Percentiles rank a stretch among this genome's conserved stretches.
Conservation (phyloP, 2,329 filamentous ascomycete genomes). For the Sporothrix globosa region DNA sequence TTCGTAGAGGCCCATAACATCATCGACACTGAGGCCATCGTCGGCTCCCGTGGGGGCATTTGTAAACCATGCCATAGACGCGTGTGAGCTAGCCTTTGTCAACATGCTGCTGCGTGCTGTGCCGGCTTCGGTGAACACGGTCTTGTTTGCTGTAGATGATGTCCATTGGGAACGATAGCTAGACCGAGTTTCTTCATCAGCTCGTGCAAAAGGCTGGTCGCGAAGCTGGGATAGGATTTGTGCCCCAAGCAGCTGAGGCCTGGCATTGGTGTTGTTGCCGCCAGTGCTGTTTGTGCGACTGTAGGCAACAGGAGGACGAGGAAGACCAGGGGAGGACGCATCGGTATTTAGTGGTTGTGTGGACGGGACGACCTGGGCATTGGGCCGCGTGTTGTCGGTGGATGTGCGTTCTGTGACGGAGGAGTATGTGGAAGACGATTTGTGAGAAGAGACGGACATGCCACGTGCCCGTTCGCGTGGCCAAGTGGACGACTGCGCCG, state of each 20-base stretch:
- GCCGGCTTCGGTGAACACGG: constrained; percentile 50
- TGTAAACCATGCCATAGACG: constrained; percentile 55
- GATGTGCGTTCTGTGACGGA: constrained; percentile 49
- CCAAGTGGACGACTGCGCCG: constrained; percentile 43
- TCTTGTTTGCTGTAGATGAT: constrained; percentile 61
- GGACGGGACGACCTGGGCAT: constrained; percentile 38
- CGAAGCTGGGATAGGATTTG: constrained; percentile 26
- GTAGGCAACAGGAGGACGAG: constrained; percentile 42
- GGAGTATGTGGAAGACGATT: constrained; percentile 52
- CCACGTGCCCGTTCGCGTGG: constrained; percentile 48
- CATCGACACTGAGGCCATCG: constrained; percentile 65
- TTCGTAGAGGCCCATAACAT: constrained; percentile 73
- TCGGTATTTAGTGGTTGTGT: constrained; percentile 23
- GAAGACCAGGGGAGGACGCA: constrained; percentile 37
- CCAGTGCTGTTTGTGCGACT: constrained; percentile 46
- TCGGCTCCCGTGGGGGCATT: constrained; percentile 47
- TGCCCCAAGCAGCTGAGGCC: constrained; percentile 32
- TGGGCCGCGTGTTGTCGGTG: constrained; percentile 46
- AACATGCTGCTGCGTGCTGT: constrained; percentile 82
- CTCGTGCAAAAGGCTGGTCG: constrained; percentile 51
- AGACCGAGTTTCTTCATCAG: constrained; percentile 57
- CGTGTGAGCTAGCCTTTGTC: constrained; percentile 77
- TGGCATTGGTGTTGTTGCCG: constrained; percentile 14
- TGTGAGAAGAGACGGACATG: constrained; percentile 54
- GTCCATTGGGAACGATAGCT: constrained; percentile 62